These are phyloP conservation scores for Cucurbitaria berberidis DNA, from an alignment of 2,329 filamentous ascomycete genomes.

Conservation along the genomic window DNA sequence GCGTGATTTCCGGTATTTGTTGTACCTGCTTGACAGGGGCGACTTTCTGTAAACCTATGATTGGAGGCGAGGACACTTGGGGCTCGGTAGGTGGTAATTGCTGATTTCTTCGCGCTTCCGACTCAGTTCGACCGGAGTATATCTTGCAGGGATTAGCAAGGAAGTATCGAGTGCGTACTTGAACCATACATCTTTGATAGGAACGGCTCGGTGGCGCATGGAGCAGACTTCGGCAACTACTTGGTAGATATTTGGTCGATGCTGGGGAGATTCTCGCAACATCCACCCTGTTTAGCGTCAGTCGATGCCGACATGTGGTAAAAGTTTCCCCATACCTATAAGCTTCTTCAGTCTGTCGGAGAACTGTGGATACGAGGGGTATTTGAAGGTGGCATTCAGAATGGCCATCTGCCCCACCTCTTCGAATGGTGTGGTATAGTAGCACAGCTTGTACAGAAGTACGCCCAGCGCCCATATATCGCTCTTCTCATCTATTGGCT, in stretches of 20 bases:
- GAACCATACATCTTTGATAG: conserved; percentile 78
- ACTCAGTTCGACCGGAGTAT: conserved; percentile 62
- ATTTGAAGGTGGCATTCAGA: conserved; percentile 92
- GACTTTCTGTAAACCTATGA: conserved; percentile 81
- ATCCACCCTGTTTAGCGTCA: conserved; percentile 70
- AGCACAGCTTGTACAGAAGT: conserved; percentile 95
- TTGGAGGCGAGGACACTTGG: conserved; percentile 61
- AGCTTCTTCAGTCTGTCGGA: conserved; percentile 88
- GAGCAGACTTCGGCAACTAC: conserved; percentile 84
- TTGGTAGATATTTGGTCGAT: conserved; percentile 91
- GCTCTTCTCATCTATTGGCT: conserved; percentile 97
- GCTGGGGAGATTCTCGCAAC: conserved; percentile 81
- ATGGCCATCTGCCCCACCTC: conserved; percentile 98
- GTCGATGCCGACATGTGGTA: neutral
- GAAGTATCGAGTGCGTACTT: neutral
- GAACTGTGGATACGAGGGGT: conserved; percentile 84
- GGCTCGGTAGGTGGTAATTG: conserved; percentile 64
- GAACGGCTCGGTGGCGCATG: conserved; percentile 86
- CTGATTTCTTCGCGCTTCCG: conserved; percentile 67
- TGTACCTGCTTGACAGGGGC: conserved; percentile 74
- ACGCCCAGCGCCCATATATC: conserved; percentile 98
- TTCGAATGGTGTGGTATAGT: conserved; percentile 98
- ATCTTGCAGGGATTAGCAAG: conserved; percentile 50
- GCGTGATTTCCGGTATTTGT: conserved; percentile 84
- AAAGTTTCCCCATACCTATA: conserved; percentile 71